phyloP scores from a whole-genome alignment of 2,329 filamentous ascomycete genomes.

The Xylariaceae sp. region DNA sequence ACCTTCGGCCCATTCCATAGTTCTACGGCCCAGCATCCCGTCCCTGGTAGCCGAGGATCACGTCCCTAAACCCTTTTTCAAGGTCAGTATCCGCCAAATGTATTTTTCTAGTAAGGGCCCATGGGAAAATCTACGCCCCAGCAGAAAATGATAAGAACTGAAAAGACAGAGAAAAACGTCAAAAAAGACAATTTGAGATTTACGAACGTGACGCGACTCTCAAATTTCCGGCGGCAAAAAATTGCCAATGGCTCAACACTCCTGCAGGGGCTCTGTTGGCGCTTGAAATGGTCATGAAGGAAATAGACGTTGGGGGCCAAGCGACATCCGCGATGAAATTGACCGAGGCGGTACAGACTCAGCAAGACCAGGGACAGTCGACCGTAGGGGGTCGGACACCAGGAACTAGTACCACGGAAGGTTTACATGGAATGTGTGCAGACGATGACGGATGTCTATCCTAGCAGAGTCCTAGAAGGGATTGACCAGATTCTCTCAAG shows the following conservation, averaged over 20 bases:
- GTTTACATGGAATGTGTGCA: not conserved
- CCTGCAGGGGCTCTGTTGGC: not conserved
- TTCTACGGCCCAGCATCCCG: not conserved
- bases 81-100: conserved; percentile 9
- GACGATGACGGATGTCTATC: not conserved
- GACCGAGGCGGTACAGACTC: not conserved
- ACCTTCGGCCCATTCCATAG: not conserved
- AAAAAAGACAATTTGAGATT: conserved; percentile 4
- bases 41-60: not conserved
- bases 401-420: not conserved
- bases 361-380: not conserved
- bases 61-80: not conserved
- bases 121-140: not conserved
- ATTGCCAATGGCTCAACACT: not conserved
- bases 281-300: not conserved
- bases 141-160: not conserved
- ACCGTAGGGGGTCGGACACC: not conserved
- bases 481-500: not conserved
- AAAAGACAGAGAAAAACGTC: not conserved
- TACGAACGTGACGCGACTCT: conserved; percentile 10
- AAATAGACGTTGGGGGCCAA: not conserved
- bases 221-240: not conserved
- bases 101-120: not conserved
- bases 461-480: not conserved
- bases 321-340: not conserved